Conservation (phyloP, 2,329 filamentous ascomycete species). For the Aspergillus ustus region DNA sequence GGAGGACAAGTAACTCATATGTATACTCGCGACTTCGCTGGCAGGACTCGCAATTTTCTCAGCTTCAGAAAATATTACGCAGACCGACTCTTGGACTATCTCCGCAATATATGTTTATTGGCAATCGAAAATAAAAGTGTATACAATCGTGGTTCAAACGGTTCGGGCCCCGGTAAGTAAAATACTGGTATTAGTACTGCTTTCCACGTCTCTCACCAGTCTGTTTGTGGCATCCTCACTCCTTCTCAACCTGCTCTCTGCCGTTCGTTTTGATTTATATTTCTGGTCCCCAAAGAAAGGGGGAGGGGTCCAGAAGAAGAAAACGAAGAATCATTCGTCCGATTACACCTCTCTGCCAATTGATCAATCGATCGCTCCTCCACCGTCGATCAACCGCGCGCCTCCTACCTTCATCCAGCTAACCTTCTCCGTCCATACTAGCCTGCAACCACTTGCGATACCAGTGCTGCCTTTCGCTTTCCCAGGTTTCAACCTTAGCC, state of each 20-base stretch:
- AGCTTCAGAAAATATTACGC: not conserved
- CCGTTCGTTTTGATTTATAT: conserved; percentile 5
- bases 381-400: conserved; percentile 27
- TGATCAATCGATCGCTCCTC: conserved; percentile 19
- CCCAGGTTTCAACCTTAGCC: conserved; percentile 12
- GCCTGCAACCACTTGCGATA: conserved; percentile 15
- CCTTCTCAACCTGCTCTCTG: conserved; percentile 5
- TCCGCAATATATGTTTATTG: not conserved
- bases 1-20: not conserved
- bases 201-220: not conserved
- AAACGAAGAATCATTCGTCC: conserved; percentile 12
- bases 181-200: conserved; percentile 7
- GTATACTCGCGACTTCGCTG: not conserved
- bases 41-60: not conserved
- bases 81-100: not conserved
- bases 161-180: conserved; percentile 8
- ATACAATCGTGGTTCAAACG: not conserved
- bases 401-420: conserved; percentile 24
- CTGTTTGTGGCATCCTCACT: not conserved
- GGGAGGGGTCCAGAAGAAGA: conserved; percentile 1
- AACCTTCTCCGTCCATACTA: conserved; percentile 15
- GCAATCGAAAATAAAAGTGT: not conserved
- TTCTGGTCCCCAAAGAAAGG: not conserved
- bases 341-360: conserved; percentile 11
- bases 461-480: conserved; percentile 6